A percentile compares a stretch with the other conserved stretches of the same genome.
phyloP scores from a whole-genome alignment of 2,329 filamentous ascomycete genomes.

The Tolypocladium album region DNA sequence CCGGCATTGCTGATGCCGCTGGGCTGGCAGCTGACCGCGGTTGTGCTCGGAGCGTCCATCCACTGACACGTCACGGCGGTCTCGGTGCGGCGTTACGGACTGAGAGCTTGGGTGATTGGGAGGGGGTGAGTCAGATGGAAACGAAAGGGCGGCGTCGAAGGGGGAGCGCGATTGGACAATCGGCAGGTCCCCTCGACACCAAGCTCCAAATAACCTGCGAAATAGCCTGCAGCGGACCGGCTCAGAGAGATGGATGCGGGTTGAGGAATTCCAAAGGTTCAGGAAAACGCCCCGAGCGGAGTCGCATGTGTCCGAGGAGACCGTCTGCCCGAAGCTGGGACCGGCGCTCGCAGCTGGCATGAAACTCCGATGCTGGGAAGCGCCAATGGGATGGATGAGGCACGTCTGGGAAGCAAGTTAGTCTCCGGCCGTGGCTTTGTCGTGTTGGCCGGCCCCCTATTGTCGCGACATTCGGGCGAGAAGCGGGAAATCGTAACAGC shows the following conservation, averaged over 20 bases:
- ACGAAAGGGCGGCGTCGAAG: not conserved
- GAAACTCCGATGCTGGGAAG: not conserved
- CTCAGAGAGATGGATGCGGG: not conserved
- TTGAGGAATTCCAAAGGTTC: not conserved
- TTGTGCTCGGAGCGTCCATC: not conserved
- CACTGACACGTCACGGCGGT: not conserved
- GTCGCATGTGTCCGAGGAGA: not conserved
- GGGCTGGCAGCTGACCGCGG: not conserved
- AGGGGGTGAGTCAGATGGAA: not conserved
- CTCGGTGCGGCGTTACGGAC: not conserved
- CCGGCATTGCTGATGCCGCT: not conserved
- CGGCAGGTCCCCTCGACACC: not conserved
- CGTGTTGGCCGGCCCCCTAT: not conserved
- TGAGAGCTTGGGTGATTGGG: not conserved
- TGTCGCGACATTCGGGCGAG: not conserved
- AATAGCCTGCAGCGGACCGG: not conserved
- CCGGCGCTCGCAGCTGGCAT: not conserved
- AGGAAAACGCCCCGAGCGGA: not conserved
- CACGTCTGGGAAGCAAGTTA: not conserved
- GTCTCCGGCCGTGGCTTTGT: no score
- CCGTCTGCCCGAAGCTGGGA: not conserved
- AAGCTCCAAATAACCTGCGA: not conserved
- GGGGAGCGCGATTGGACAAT: not conserved
- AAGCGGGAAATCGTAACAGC: not conserved
- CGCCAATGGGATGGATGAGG: not conserved